These are phyloP conservation scores for Eucalyptus polybractea DNA, from an alignment of 345 rosid genomes.

Conservation along the genomic window DNA sequence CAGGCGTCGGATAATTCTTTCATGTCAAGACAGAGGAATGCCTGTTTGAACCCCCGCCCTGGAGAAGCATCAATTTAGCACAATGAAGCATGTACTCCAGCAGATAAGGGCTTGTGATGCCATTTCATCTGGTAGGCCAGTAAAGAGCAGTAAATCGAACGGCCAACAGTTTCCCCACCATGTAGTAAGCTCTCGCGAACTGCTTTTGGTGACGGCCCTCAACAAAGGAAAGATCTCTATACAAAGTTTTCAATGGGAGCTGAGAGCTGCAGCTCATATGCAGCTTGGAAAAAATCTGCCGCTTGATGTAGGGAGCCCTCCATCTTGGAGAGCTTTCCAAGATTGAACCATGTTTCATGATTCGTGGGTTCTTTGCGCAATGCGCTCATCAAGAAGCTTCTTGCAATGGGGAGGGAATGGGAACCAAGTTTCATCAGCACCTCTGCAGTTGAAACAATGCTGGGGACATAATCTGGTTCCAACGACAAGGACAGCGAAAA, in stretches of 20 bases:
- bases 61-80: background rate
- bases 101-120: background rate
- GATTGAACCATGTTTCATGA: slow-evolving; percentile 75
- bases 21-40: background rate
- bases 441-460: slow-evolving; percentile 69
- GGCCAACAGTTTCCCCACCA: background rate
- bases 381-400: slow-evolving; percentile 82
- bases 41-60: background rate
- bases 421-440: slow-evolving; percentile 52
- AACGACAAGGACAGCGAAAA: slow-evolving; percentile 57
- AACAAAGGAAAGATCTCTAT: background rate
- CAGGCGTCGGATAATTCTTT: background rate
- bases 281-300: slow-evolving; percentile 87
- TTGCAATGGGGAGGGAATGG: slow-evolving; percentile 47
- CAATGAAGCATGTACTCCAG: background rate
- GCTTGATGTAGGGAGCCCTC: slow-evolving; percentile 78
- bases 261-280: slow-evolving; percentile 64
- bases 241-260: slow-evolving; percentile 62
- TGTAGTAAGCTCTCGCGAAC: background rate
- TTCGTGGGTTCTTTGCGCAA: slow-evolving; percentile 67
- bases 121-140: background rate
- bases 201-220: background rate
- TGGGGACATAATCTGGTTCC: slow-evolving; percentile 74
- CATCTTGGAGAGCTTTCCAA: slow-evolving; percentile 63
- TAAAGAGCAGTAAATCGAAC: background rate